Percentiles rank a stretch among this genome's conserved stretches.
Conservation (phyloP, 768 basidiomycete species). For the Coprinopsis strossmayeri region DNA sequence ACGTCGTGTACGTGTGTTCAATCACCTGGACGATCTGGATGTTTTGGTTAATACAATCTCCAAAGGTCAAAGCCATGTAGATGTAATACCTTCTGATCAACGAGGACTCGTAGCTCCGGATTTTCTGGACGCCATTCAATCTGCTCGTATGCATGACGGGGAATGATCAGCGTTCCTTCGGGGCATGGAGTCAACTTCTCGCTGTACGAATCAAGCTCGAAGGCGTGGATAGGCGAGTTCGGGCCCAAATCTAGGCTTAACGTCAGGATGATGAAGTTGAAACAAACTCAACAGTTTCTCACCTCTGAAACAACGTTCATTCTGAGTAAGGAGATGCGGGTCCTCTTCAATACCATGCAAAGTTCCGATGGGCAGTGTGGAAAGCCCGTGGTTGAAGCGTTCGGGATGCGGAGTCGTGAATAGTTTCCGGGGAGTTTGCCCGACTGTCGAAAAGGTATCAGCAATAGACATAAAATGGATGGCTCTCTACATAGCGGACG, state of each 20-base stretch:
- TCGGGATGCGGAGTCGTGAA: conserved; percentile 73
- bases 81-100: conserved; percentile 50
- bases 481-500: too few relatives aligned
- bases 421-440: conserved; percentile 86
- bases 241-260: conserved; percentile 39
- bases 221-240: conserved; percentile 36
- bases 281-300: conserved; percentile 1
- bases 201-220: conserved; percentile 52
- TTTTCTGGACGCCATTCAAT: conserved; percentile 59
- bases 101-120: conserved; percentile 52
- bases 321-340: conserved; percentile 59
- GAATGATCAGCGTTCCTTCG: conserved; percentile 49
- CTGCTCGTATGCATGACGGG: conserved; percentile 58
- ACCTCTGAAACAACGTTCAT: conserved; percentile 53
- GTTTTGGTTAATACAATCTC: neutral
- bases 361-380: conserved; percentile 63
- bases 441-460: conserved; percentile 44
- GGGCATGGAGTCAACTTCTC: conserved; percentile 59
- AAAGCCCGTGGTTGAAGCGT: conserved; percentile 65
- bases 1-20: conserved; percentile 66
- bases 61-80: too few relatives aligned
- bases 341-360: conserved; percentile 83
- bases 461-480: conserved; percentile 3
- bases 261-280: neutral
- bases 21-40: conserved; percentile 65